phyloP scores from a whole-genome alignment of 495 filamentous ascomycete genomes.

The Tuber indicum region DNA sequence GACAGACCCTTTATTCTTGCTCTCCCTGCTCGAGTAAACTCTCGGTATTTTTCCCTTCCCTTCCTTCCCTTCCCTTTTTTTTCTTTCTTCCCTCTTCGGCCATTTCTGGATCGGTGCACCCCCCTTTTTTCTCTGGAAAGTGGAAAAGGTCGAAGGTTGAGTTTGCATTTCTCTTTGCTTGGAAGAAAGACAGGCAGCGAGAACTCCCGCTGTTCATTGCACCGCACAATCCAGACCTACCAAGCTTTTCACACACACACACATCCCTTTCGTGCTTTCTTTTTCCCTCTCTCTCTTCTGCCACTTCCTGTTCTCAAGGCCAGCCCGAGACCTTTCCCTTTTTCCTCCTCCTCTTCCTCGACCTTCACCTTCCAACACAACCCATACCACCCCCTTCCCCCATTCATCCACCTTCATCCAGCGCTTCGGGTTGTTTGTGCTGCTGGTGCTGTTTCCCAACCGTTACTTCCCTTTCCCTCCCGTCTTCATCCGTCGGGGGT shows the following conservation, averaged over 20 bases:
- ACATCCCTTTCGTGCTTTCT: slow-evolving; percentile 16
- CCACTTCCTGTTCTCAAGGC: slow-evolving; percentile 22
- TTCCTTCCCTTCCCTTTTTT: not conserved
- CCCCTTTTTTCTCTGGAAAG: not conserved
- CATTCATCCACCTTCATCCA: slow-evolving; percentile 23
- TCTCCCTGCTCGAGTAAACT: not conserved
- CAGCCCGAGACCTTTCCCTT: slow-evolving; percentile 14
- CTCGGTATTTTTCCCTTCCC: not conserved
- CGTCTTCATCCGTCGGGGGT: slow-evolving; percentile 29
- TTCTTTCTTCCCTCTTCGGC: not conserved
- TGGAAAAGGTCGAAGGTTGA: not conserved
- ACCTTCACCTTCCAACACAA: slow-evolving; percentile 25
- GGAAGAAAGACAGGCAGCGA: not conserved
- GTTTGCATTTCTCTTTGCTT: not conserved
- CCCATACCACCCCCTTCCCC: slow-evolving; percentile 20
- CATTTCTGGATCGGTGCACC: not conserved
- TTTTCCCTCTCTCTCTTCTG: slow-evolving; percentile 23
- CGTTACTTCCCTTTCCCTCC: slow-evolving; percentile 23
- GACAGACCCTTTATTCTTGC: not conserved
- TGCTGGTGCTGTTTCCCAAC: slow-evolving; percentile 28
- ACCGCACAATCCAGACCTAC: not conserved
- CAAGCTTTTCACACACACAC: not conserved
- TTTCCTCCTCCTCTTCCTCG: slow-evolving; percentile 24
- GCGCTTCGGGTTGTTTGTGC: slow-evolving; percentile 34
- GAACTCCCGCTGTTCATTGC: not conserved